Evolutionary conservation across 768 basidiomycete species (phyloP).

Genomic region (Lactarius pseudohatsudake): DNA sequence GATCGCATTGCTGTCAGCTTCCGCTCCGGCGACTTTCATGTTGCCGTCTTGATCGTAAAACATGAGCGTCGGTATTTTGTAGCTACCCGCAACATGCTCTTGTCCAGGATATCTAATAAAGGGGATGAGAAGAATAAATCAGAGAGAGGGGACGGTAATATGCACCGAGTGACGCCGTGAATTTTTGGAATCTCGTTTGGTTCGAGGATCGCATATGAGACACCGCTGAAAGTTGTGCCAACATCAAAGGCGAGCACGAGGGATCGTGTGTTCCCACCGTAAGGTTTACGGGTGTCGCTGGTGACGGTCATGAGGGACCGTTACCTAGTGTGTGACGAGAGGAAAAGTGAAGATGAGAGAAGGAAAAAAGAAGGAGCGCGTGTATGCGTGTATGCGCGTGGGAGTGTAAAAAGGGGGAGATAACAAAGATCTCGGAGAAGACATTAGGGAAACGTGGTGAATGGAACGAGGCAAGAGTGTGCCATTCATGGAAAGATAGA

Average conservation of each 20-base stretch:
- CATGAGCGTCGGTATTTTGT: constrained; percentile 77
- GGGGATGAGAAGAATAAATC: neutral
- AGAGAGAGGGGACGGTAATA: neutral
- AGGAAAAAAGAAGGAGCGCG: neutral
- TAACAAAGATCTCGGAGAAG: constrained; percentile 2
- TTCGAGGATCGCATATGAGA: constrained; percentile 80
- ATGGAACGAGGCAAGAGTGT: constrained; percentile 11
- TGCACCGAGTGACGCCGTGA: constrained; percentile 73
- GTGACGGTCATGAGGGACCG: constrained; percentile 47
- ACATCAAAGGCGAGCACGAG: constrained; percentile 80
- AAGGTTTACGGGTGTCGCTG: constrained; percentile 72
- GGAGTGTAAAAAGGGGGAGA: constrained; percentile 1
- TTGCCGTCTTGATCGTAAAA: constrained; percentile 67
- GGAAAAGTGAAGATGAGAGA: constrained; percentile 9
- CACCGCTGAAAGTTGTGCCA: constrained; percentile 82
- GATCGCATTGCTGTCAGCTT: constrained; percentile 62
- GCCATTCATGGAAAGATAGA: neutral
- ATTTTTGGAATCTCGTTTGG: constrained; percentile 82
- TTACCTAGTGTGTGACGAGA: constrained; percentile 22
- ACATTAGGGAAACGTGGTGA: neutral
- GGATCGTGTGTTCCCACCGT: constrained; percentile 58
- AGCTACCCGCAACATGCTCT: constrained; percentile 82
- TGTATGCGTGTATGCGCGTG: constrained; percentile 4
- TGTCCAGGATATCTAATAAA: constrained; percentile 71
- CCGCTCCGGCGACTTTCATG: constrained; percentile 74